Base-by-base conservation (phyloP, 164 flowering plant genomes). In the Dillenia suffruticosa region DNA sequence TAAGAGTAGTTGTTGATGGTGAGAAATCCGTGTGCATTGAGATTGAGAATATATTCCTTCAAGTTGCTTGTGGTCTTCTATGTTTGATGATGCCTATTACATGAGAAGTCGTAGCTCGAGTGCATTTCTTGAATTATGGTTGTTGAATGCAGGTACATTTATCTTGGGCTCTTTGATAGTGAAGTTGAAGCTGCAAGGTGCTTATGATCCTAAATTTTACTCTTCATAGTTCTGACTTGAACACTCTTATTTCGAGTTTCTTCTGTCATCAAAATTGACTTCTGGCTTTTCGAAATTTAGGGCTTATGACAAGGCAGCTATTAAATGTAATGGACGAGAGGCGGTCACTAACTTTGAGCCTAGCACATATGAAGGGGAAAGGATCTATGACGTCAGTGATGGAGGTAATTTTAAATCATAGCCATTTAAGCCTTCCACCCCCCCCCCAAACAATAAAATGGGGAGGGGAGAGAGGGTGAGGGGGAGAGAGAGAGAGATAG, bases 171-270 rank as follows among this genome's bases (percentile, higher is more conserved):
- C 61, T 90, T 90, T 79, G 96, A 92, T 81, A 88, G 77, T 65
- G 96, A 90, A 82, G 72, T 87, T 67, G 96, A 92, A 77, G 96
- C 96, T 73, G 98, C 98, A 86, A 92, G 98, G 98, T 92, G 84
- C 76, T 79, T 56, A 45, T 76, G 76, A 76, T 68, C 68, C 67
- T 75, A 64, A 79, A 79, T 80, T 77, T 73, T 75, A 64, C 66
- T 77, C 71, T 74, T 64, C 66, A 69, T 68, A 69, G 66, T 75
- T 67, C 65, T 71, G 59, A 74, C 68, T 73, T 69, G 40, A 32
- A 32, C 7, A 32, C 40, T 68, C 56, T 67, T 77, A 62, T 62
- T 60, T 64, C 68, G 26, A 54, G 61, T 61, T 68, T 71, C 80
- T 62, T 68, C 81, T 80, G 74, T 83, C 82, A 70, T 65, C 26